Percentiles rank a stretch among this genome's conserved stretches.
Conservation (phyloP, 2,329 filamentous ascomycete species). For the Chaetoscypha palmicola region DNA sequence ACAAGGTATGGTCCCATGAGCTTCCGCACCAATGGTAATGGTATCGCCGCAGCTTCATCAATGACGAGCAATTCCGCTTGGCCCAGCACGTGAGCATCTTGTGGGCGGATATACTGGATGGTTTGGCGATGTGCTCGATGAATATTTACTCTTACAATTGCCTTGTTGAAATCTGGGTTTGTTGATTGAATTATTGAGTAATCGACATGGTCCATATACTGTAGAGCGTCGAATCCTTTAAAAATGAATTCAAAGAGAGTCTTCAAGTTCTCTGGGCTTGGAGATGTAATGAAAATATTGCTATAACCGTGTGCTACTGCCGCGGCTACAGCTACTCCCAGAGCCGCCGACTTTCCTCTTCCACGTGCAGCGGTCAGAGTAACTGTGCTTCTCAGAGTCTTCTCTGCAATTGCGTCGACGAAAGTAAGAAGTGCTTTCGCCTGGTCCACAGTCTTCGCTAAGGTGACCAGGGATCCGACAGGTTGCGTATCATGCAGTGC, state of each 20-base stretch:
- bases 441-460: slow-evolving; percentile 89
- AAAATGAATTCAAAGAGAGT: slow-evolving; percentile 98
- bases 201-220: slow-evolving; percentile 90
- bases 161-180: slow-evolving; percentile 98
- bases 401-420: slow-evolving; percentile 91
- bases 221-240: slow-evolving; percentile 92
- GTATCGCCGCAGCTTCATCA: slow-evolving; percentile 95
- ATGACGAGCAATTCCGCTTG: slow-evolving; percentile 95
- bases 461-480: slow-evolving; percentile 72
- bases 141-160: slow-evolving; percentile 93
- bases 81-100: slow-evolving; percentile 89
- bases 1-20: slow-evolving; percentile 95
- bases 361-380: slow-evolving; percentile 89
- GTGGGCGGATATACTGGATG: slow-evolving; percentile 96
- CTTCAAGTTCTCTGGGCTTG: slow-evolving; percentile 96
- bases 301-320: slow-evolving; percentile 95
- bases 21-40: slow-evolving; percentile 83
- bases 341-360: slow-evolving; percentile 90
- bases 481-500: slow-evolving; percentile 78
- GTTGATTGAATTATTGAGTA: slow-evolving; percentile 98
- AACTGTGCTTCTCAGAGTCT: slow-evolving; percentile 89
- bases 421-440: slow-evolving; percentile 96
- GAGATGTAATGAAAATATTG: slow-evolving; percentile 98
- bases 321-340: slow-evolving; percentile 89
- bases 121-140: slow-evolving; percentile 93